Conservation (phyloP, 2,329 filamentous ascomycete genomes). For the Ophiostoma sp. region DNA sequence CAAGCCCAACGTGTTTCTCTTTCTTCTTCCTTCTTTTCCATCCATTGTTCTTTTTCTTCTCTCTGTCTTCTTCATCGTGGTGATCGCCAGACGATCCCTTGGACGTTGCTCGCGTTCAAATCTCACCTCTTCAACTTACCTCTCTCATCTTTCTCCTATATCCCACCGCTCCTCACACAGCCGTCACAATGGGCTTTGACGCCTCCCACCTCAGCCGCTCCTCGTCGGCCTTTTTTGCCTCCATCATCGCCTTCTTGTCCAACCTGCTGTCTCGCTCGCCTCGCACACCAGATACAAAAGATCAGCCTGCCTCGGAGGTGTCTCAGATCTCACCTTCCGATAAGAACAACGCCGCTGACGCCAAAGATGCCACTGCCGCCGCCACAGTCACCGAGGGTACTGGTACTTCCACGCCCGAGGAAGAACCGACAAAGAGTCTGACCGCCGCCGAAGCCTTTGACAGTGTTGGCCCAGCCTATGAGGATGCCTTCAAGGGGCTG, state of each 20-base stretch:
- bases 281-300: not conserved
- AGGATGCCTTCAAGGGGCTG: constrained; percentile 34
- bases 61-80: not conserved
- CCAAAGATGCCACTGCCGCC: not conserved
- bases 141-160: not conserved
- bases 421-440: constrained; percentile 13
- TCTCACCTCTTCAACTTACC: not conserved
- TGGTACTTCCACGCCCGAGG: not conserved
- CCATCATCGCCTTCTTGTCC: constrained; percentile 13
- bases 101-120: not conserved
- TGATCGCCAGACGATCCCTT: not conserved
- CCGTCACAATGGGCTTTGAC: not conserved
- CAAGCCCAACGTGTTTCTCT: not conserved
- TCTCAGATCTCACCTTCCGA: constrained; percentile 1
- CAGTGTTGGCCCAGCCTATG: constrained; percentile 34
- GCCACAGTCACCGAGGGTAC: not conserved
- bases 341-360: not conserved
- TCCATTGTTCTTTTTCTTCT: not conserved
- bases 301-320: not conserved
- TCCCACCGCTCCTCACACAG: not conserved
- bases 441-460: constrained; percentile 34
- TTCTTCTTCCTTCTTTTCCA: not conserved
- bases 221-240: constrained; percentile 8
- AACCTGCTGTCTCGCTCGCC: not conserved
- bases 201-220: not conserved